Evolutionary conservation across 345 rosid species (phyloP).

Genomic region (Dovyalis caffra): DNA sequence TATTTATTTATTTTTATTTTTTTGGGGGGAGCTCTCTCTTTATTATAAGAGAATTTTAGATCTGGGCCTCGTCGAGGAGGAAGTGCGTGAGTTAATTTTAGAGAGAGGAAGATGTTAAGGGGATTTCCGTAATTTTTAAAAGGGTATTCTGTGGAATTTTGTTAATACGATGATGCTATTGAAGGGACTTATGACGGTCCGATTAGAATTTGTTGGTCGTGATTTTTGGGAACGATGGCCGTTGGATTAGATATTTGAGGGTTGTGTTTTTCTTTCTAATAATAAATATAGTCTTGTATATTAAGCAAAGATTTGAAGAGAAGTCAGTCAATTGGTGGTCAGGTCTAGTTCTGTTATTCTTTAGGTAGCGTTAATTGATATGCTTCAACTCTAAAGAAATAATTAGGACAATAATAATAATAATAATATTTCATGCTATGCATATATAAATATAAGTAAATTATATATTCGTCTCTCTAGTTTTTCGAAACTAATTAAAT

Average conservation of each 20-base stretch:
- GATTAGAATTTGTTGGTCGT: not conserved
- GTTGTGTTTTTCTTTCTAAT: not conserved
- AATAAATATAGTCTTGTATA: not conserved
- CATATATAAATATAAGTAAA: too few species aligned
- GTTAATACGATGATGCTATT: conserved; percentile 6
- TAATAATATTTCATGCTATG: too few species aligned
- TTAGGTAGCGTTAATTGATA: not conserved
- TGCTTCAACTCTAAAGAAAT: not conserved
- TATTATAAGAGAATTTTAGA: not conserved
- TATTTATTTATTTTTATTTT: too few species aligned
- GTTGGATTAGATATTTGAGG: conserved; percentile 10
- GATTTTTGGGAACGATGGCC: not conserved
- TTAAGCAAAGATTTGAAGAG: not conserved
- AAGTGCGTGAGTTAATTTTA: not conserved
- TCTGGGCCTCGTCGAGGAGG: not conserved
- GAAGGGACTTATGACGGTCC: not conserved
- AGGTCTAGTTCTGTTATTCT: not conserved
- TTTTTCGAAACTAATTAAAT: too few species aligned
- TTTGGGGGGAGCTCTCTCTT: not conserved
- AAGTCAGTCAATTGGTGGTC: not conserved
- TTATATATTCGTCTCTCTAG: too few species aligned
- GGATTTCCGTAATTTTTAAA: conserved; percentile 1
- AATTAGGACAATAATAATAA: too few species aligned
- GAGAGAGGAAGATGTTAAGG: not conserved
- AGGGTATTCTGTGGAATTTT: not conserved